These are phyloP conservation scores for Stemphylium beticola DNA, from an alignment of 2,329 filamentous ascomycete species.

Conservation along the genomic window DNA sequence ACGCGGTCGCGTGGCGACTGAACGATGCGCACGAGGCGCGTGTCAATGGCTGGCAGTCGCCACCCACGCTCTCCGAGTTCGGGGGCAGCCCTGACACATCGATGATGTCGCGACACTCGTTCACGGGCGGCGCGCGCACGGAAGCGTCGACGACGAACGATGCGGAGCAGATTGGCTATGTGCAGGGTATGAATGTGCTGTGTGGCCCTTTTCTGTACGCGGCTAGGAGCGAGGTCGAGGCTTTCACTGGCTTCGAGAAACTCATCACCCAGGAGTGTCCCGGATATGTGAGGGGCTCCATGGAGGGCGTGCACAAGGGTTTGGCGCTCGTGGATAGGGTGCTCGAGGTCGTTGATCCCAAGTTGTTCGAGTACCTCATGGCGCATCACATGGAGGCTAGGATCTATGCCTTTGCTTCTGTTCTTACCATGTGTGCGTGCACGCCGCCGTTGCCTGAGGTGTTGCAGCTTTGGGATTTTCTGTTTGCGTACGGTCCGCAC, in stretches of 20 bases:
- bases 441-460: constrained; percentile 95
- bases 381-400: constrained; percentile 88
- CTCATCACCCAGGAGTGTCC: constrained; percentile 89
- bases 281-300: constrained; percentile 91
- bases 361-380: constrained; percentile 81
- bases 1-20: constrained; percentile 92
- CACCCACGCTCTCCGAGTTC: constrained; percentile 56
- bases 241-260: constrained; percentile 87
- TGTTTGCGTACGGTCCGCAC: constrained; percentile 94
- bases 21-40: constrained; percentile 75
- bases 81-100: constrained; percentile 56
- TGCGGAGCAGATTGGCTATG: constrained; percentile 82
- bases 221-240: constrained; percentile 91
- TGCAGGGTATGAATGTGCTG: constrained; percentile 98
- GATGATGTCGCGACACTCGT: constrained; percentile 42
- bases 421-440: constrained; percentile 92
- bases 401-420: constrained; percentile 95
- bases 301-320: constrained; percentile 96
- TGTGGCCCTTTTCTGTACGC: constrained; percentile 95
- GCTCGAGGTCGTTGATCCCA: constrained; percentile 87
- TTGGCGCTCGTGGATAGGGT: constrained; percentile 91
- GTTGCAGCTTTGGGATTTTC: constrained; percentile 91
- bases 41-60: constrained; percentile 59
- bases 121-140: constrained; percentile 34
- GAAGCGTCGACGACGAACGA: constrained; percentile 45